phyloP scores from a whole-genome alignment of 1,284 basidiomycete genomes.

The Naganishia albida region DNA sequence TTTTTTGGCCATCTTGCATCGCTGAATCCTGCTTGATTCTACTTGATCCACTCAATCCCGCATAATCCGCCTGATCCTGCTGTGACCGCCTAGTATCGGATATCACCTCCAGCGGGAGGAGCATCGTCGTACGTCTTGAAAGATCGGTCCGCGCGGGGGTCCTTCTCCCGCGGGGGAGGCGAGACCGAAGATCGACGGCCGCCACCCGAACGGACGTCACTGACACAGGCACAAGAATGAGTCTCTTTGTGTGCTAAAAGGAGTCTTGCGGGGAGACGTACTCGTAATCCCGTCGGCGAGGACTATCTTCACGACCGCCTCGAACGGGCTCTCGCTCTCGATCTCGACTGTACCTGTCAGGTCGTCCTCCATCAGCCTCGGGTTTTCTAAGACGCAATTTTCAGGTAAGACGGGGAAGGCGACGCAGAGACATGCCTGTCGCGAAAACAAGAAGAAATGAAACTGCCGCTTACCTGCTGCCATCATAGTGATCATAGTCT shows the following conservation, averaged over 20 bases:
- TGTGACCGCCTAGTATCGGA: slow-evolving; percentile 32
- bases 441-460: background rate
- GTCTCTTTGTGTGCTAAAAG: background rate
- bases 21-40: background rate
- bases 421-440: background rate
- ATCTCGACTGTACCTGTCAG: slow-evolving; percentile 26
- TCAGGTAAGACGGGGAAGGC: background rate
- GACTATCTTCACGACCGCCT: slow-evolving; percentile 37
- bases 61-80: too few species aligned
- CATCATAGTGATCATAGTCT: slow-evolving; percentile 45
- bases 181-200: slow-evolving; percentile 42
- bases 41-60: slow-evolving; percentile 3
- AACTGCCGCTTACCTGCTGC: slow-evolving; percentile 33
- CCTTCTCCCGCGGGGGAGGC: slow-evolving; percentile 36
- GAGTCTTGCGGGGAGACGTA: background rate
- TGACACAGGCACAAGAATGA: slow-evolving; percentile 27
- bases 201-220: slow-evolving; percentile 19
- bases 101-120: slow-evolving; percentile 32
- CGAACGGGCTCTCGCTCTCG: slow-evolving; percentile 27
- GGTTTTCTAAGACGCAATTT: slow-evolving; percentile 2
- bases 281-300: slow-evolving; percentile 32
- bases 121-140: slow-evolving; percentile 39
- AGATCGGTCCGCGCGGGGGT: slow-evolving; percentile 41
- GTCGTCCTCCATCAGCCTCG: slow-evolving; percentile 39
- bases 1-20: slow-evolving; percentile 7